A percentile compares a stretch with the other conserved stretches of the same genome.
Conservation (phyloP, 2,329 filamentous ascomycete species). For the Pyrenophora seminiperda region DNA sequence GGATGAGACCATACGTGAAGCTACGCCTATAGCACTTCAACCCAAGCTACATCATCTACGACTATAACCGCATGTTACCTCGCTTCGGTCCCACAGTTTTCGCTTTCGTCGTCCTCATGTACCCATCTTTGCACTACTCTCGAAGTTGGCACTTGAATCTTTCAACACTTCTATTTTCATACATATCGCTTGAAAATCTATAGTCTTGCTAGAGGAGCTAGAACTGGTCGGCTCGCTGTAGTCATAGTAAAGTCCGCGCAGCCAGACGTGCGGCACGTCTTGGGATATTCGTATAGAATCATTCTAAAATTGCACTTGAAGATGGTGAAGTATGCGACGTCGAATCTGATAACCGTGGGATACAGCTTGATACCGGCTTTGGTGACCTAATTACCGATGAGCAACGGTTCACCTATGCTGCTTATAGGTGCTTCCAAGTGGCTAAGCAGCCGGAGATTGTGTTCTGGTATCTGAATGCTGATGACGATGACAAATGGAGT, state of each 20-base stretch:
- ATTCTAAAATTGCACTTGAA: slow-evolving; percentile 81
- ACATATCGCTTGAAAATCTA: slow-evolving; percentile 21
- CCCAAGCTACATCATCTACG: too few relatives aligned
- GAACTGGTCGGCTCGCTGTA: slow-evolving; percentile 31
- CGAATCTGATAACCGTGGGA: slow-evolving; percentile 45
- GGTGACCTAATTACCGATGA: slow-evolving; percentile 75
- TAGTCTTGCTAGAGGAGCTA: slow-evolving; percentile 34
- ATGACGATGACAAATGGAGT: not conserved
- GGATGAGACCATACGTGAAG: too few relatives aligned
- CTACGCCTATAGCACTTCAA: too few relatives aligned
- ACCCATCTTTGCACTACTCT: slow-evolving; percentile 19
- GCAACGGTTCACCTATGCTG: slow-evolving; percentile 63
- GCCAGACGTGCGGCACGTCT: slow-evolving; percentile 76
- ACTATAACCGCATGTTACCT: slow-evolving; percentile 15
- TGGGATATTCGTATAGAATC: slow-evolving; percentile 80
- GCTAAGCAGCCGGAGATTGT: too few relatives aligned
- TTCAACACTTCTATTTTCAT: too few relatives aligned
- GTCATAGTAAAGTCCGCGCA: slow-evolving; percentile 83
- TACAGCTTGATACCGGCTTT: slow-evolving; percentile 81
- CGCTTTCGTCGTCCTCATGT: slow-evolving; percentile 10
- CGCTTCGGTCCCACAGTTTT: slow-evolving; percentile 25
- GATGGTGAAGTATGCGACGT: slow-evolving; percentile 59
- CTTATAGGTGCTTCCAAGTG: slow-evolving; percentile 71
- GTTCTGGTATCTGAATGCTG: too few relatives aligned
- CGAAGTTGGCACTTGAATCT: not conserved